phyloP scores from a whole-genome alignment of 2,329 filamentous ascomycete species.

The Cadophora malorum region DNA sequence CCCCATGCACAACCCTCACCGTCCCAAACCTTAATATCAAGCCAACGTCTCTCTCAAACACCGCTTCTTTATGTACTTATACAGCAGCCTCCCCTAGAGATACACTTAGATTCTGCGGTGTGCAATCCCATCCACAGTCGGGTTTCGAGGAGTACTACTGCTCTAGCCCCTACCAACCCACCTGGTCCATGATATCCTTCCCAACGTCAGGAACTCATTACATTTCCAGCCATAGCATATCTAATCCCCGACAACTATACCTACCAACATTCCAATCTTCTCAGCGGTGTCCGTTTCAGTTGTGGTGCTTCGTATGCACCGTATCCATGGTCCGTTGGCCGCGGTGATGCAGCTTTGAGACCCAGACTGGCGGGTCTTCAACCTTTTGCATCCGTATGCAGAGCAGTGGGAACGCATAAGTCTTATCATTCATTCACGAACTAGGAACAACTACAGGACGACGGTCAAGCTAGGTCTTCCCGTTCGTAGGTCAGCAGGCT shows the following conservation, averaged over 20 bases:
- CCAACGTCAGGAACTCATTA: no score
- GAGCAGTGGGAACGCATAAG: background rate
- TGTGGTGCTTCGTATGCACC: background rate
- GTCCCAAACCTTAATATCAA: constrained; percentile 11
- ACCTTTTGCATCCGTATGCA: background rate
- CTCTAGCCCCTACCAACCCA: background rate
- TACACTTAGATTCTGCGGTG: background rate
- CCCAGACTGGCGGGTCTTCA: constrained; percentile 4
- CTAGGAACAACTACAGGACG: background rate
- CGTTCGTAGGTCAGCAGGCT: background rate
- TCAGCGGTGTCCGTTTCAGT: no score
- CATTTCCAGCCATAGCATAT: no score
- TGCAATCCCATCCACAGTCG: background rate
- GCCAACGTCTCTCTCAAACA: constrained; percentile 13
- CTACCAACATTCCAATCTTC: no score
- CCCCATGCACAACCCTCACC: background rate
- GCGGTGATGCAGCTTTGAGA: constrained; percentile 1
- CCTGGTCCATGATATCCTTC: no score
- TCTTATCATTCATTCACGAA: constrained; percentile 1
- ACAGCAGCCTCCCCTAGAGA: background rate
- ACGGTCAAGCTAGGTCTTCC: background rate
- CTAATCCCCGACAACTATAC: no score
- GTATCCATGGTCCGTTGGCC: background rate
- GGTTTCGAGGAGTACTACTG: no score
- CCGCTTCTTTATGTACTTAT: constrained; percentile 1